Base-by-base conservation (phyloP, 192 early-diverging fungal species). In the Coemansia javaensis region DNA sequence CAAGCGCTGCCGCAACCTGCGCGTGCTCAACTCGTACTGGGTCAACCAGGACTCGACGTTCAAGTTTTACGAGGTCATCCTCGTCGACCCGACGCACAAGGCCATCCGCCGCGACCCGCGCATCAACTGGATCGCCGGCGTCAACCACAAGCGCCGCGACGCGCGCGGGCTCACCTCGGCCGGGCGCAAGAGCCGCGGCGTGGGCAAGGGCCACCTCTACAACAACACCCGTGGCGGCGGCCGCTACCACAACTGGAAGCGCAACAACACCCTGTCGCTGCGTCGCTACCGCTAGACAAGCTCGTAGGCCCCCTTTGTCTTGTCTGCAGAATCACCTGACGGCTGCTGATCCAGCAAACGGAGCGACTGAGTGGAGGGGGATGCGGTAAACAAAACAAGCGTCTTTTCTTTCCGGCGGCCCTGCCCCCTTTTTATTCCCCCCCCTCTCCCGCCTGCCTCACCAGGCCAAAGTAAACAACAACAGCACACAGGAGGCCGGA, bases 11-110 rank as follows among this genome's bases (percentile, higher is more conserved):
- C 82, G 79, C 53, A 97, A 97, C 85, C 81, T 99, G 75, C 90
- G 96, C 57, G 94, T 99, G 47, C 81, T 99, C 52, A 99, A 95
- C 91, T 94, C 91, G 46, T 99, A 99, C 89, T 99, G 96, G 96
- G 87, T 99, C 52, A 99, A 99, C 87, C 85, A 93, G 84, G 96
- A 97, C 80, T 79, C 96, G 45, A 93, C 92, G 70, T 99, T 90
- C 90, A 99, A 99, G 85, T 99, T 87, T 86, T 97, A 79, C 80
- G 96, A 99, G 79, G 90, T 99, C 67, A 97, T 99, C 77, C 85
- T 92, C 48, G 94, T 97, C 56, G 96, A 99, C 78, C 93, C 93
- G 54, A 66, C 75, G 53, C 96, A 99, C 90, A 93, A 93, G 85
- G 91, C 88, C 56, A 97, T 99, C 82, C 91, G 96, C 59, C 90